These are phyloP conservation scores for Fistulina hepatica DNA, from an alignment of 1,284 basidiomycete genomes.

Conservation along the genomic window DNA sequence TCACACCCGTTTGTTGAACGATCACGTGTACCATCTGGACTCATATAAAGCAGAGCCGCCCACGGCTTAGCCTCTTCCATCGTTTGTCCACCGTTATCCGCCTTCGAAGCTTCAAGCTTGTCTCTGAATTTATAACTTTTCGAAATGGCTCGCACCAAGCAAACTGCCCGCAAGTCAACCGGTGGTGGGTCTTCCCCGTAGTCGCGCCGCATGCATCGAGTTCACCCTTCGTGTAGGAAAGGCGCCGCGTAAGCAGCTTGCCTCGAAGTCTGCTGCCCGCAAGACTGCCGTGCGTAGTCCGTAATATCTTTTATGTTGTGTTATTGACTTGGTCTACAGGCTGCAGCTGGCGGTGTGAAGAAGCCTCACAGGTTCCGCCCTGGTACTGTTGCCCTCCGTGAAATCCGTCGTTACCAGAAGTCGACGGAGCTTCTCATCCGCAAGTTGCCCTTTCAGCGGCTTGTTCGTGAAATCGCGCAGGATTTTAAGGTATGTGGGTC, in stretches of 20 bases:
- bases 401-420: conserved; percentile 95
- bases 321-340: conserved; percentile 17
- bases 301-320: neutral
- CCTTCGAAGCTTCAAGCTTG: neutral
- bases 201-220: conserved; percentile 6
- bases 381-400: conserved; percentile 94
- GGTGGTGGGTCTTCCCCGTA: conserved; percentile 45
- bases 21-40: neutral
- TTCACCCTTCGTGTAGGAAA: conserved; percentile 41
- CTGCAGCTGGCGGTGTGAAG: conserved; percentile 81
- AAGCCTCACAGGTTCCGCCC: conserved; percentile 96
- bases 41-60: neutral
- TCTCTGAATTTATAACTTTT: neutral
- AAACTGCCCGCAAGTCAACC: conserved; percentile 78
- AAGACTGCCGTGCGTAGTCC: conserved; percentile 52
- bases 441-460: conserved; percentile 86
- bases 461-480: conserved; percentile 87
- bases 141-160: conserved; percentile 28
- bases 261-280: conserved; percentile 75
- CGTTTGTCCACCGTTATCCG: neutral
- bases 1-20: conserved; percentile 1
- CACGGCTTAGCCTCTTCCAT: too few species aligned
- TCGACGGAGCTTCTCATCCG: conserved; percentile 83
- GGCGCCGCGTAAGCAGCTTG: conserved; percentile 83
- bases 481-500: conserved; percentile 73